A percentile compares a stretch with the other conserved stretches of the same genome.
These are phyloP conservation scores for Aureobasidium uvarum DNA, from an alignment of 2,329 filamentous ascomycete genomes.

Conservation along the genomic window DNA sequence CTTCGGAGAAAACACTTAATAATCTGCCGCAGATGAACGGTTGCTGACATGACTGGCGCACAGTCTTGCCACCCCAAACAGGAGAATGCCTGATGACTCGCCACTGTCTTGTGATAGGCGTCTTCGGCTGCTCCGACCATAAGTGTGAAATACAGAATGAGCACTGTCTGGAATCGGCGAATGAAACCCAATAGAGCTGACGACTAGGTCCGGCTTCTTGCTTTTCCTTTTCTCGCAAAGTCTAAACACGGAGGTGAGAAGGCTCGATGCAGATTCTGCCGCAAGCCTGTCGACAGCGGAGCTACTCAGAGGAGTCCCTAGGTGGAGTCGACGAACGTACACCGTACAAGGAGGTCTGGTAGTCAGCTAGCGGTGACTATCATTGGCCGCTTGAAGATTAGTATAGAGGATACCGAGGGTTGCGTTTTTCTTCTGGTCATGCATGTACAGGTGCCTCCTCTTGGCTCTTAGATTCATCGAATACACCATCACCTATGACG, in stretches of 20 bases:
- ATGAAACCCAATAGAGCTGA: not conserved
- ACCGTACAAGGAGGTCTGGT: not conserved
- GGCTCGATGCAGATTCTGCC: slow-evolving; percentile 16
- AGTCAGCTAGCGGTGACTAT: not conserved
- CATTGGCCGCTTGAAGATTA: not conserved
- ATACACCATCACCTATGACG: not conserved
- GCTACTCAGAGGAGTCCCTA: not conserved
- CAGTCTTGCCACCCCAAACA: slow-evolving; percentile 13
- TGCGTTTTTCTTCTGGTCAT: not conserved
- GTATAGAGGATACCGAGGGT: not conserved
- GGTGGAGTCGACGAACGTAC: not conserved
- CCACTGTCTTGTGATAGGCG: not conserved
- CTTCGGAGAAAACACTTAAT: slow-evolving; percentile 1
- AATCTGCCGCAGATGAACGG: slow-evolving; percentile 7
- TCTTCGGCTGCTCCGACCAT: not conserved
- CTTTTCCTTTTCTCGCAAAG: not conserved
- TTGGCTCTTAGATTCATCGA: not conserved
- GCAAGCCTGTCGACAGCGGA: slow-evolving; percentile 4
- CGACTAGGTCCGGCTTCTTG: slow-evolving; percentile 10
- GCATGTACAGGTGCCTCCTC: slow-evolving; percentile 6
- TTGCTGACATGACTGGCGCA: slow-evolving; percentile 22
- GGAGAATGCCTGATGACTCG: not conserved
- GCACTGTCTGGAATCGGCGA: not conserved
- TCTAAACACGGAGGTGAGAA: slow-evolving; percentile 9
- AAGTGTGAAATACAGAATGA: not conserved